Base-by-base conservation (phyloP, 345 rosid species). In the Eucalyptus microcorys region DNA sequence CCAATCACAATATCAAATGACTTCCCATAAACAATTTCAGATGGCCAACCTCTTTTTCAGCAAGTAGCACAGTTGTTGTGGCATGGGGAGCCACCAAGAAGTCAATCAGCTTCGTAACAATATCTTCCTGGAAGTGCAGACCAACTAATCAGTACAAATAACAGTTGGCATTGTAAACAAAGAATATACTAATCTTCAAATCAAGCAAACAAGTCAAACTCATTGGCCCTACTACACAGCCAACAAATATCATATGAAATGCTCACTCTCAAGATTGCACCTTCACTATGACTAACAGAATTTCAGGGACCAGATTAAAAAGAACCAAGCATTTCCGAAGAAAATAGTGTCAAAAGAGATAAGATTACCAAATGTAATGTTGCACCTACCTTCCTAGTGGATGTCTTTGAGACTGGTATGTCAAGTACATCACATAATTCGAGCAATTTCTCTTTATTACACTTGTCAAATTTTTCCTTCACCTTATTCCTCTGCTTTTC, bases 401-500 rank as follows among this genome's bases (percentile, higher is more conserved):
- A 91, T 87, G 95, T 49, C 93, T 93, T 97, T 71, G 93, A 87
- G 90, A 95, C 87, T n/a, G 94, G 87, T 88, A 97, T 88, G 94
- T 97, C 99, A 68, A 97, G 94, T 55, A 97, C 68, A 89, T 97
- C 99, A 81, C 99, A 97, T 57, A 96, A 91, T 88, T 97, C 99
- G 87, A 94, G 45, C 92, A 97, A 64, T 91, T 93, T 97, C 92
- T 97, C 99, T 90, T 96, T 97, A 91, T 92, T 94, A 90, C 93
- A 93, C 94, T 97, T 97, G 90, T 97, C 99, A 89, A 97, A 87
- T 92, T 94, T 97, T 34, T 97, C 99, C 90, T 93, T 95, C 42
- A 96, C 93, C 94, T 93, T 97, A 50, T 15, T 88, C 95, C 91
- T 96, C 85, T 94, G 96, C 89, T 96, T 97, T 92, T 95, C 98